Conservation (phyloP, 139 green algal species). For the Klebsormidium nitens region DNA sequence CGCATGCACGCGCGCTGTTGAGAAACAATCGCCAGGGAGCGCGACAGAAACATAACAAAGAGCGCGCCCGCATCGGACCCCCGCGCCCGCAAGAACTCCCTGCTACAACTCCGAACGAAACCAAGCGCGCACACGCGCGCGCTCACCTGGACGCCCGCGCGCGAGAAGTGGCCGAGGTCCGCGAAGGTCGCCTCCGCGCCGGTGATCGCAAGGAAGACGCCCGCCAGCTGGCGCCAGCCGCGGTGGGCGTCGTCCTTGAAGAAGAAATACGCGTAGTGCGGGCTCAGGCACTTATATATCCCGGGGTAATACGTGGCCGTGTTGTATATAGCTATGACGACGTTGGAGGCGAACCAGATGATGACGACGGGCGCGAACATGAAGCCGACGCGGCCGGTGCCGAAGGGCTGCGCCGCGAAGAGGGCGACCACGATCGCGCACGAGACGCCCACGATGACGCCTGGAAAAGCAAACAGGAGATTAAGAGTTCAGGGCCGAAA, state of each 20-base stretch:
- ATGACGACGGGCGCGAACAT: slow-evolving; percentile 52
- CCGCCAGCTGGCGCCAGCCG: slow-evolving; percentile 27
- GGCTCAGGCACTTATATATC: neutral
- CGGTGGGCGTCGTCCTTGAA: neutral
- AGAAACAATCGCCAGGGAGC: no score
- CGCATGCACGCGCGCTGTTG: no score
- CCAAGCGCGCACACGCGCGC: no score
- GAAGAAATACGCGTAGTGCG: slow-evolving; percentile 16
- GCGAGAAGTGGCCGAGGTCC: slow-evolving; percentile 65
- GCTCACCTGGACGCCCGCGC: no score
- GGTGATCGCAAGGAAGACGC: slow-evolving; percentile 57
- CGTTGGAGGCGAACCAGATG: slow-evolving; percentile 9
- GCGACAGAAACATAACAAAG: no score
- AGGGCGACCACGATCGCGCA: slow-evolving; percentile 44
- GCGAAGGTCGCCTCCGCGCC: slow-evolving; percentile 64
- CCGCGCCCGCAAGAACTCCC: no score
- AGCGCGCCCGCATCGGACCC: no score
- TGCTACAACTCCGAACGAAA: no score
- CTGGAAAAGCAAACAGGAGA: no score
- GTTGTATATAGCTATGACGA: slow-evolving; percentile 13
- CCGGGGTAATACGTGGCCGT: neutral
- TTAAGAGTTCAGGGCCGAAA: no score
- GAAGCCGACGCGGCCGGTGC: slow-evolving; percentile 42
- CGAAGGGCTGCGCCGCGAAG: slow-evolving; percentile 52
- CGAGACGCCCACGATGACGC: slow-evolving; percentile 4